A percentile compares a stretch with the other conserved stretches of the same genome.
These are phyloP conservation scores for Ensete ventricosum DNA, from an alignment of 176 grass and related monocot species.

Conservation along the genomic window DNA sequence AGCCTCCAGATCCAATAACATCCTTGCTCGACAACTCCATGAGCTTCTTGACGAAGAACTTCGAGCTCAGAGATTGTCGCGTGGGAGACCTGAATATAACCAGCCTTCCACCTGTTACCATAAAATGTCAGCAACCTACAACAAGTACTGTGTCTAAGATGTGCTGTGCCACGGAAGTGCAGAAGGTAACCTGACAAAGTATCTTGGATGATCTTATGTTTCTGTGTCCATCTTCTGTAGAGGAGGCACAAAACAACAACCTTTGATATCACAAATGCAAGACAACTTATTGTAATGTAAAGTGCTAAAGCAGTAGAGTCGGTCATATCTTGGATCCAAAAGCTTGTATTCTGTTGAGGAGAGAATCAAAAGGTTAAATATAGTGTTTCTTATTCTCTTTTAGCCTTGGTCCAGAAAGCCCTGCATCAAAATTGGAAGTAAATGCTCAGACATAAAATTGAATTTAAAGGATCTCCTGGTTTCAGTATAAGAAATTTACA, in stretches of 20 bases:
- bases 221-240: constrained; percentile 70
- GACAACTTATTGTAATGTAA: constrained; percentile 55
- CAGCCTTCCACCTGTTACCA: constrained; percentile 57
- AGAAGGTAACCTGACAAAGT: constrained; percentile 38
- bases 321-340: constrained; percentile 27
- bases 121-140: not conserved
- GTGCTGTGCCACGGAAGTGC: not conserved
- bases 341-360: not conserved
- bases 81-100: constrained; percentile 49
- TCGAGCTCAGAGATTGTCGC: constrained; percentile 41
- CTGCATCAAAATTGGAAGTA: not conserved
- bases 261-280: constrained; percentile 64
- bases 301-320: constrained; percentile 29
- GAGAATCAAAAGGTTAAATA: not conserved
- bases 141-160: not conserved
- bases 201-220: constrained; percentile 56
- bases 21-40: constrained; percentile 68
- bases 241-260: constrained; percentile 63
- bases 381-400: no score
- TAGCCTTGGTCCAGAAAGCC: not conserved
- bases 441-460: not conserved
- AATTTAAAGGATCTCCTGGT: not conserved
- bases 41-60: constrained; percentile 41
- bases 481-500: not conserved
- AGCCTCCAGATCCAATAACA: constrained; percentile 61